Conservation (phyloP, 768 basidiomycete species). For the Tylopilus felleus region DNA sequence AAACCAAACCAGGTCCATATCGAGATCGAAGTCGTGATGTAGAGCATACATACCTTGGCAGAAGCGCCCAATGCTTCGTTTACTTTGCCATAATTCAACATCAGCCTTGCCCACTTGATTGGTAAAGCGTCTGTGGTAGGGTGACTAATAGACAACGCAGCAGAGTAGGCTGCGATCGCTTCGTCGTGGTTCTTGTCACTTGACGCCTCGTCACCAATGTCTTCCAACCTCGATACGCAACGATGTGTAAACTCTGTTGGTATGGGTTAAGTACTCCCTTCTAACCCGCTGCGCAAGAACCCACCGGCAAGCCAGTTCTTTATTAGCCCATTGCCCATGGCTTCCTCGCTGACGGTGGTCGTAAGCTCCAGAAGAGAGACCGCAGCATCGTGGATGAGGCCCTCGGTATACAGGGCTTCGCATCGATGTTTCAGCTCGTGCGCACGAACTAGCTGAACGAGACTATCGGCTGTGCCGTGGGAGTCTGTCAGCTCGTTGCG, state of each 20-base stretch:
- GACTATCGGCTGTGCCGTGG: background rate
- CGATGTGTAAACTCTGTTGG: no score
- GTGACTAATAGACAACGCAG: background rate
- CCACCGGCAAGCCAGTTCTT: no score
- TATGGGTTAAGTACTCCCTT: no score
- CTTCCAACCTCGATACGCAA: no score
- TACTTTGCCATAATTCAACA: background rate
- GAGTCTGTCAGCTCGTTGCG: background rate
- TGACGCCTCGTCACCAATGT: background rate
- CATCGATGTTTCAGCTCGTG: conserved; percentile 6
- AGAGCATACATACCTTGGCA: background rate
- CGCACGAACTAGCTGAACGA: background rate
- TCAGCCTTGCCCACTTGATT: background rate
- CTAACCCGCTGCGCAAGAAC: no score
- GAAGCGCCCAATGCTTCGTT: background rate
- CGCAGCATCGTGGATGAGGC: no score
- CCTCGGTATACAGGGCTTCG: background rate
- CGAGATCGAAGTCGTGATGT: background rate
- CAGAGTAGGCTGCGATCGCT: background rate
- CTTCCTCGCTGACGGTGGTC: no score
- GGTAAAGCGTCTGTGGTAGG: background rate
- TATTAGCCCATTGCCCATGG: no score
- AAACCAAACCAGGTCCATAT: background rate
- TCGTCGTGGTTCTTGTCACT: background rate
- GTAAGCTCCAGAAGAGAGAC: no score